Evolutionary conservation across 495 filamentous ascomycete genomes (phyloP), one percentile per base, ranked within the genome.

Genomic region (Cercophora scortea): DNA sequence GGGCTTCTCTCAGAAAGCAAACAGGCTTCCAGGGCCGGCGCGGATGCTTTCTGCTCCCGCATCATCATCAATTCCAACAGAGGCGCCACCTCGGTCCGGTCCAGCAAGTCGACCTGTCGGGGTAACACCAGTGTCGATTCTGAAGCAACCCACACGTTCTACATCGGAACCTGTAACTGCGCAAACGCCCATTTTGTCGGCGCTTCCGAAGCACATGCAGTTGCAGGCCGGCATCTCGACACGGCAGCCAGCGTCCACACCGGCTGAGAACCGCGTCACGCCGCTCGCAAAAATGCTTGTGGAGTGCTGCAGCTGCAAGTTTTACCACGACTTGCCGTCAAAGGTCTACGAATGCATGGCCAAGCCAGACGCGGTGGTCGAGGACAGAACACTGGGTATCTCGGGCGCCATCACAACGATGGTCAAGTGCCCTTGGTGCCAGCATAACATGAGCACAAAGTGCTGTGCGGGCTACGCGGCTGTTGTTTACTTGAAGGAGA

Each of bases 291-390:
- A 90, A 66, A 72, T 89, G 52, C 82, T 92, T 53, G 86, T 90
- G 6, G 83, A 90, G 51, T 92, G 88, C 63, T 92, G 88, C 64
- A 79, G 74, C 49, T 92, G 88, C 75, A 83, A 83, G 49, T 88
- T 84, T 65, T 90, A 85, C 77, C 85, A 90, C 66, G 87, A 90
- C 58, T 79, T 89, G 65, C 88, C 88, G 9, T 84, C 82, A 9
- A 81, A 83, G 42, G 72, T 88, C 47, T 90, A 90, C 59, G 82
- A 86, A 50, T 85, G 78, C 59, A 86, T 88, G 75, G 81, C 83
- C 16, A 80, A 79, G 56, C 79, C 83, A 9, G 81, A 85, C 50
- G 74, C 72, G 18, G 62, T 80, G 15, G 70, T 77, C 1, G 64
- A 75, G 52, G 76, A 79, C 55, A 60, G 61, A 52, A 49, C 63